Percentiles rank a stretch among this genome's conserved stretches.
Evolutionary conservation across 495 filamentous ascomycete genomes (phyloP).

Genomic region (Platismatia glauca): DNA sequence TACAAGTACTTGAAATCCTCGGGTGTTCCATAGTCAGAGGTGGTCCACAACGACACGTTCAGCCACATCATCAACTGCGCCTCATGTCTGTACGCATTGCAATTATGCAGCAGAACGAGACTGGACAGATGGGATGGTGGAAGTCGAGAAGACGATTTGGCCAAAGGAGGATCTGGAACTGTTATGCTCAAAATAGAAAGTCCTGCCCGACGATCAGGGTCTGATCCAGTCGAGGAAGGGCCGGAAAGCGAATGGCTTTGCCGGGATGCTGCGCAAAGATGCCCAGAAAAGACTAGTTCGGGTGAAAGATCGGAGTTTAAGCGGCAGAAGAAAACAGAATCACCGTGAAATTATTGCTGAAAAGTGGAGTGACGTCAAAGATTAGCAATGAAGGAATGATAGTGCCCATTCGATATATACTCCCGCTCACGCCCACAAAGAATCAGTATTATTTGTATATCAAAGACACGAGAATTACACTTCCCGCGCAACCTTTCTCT

Average conservation of each 20-base stretch:
- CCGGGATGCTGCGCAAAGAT: neutral
- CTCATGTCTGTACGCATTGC: neutral
- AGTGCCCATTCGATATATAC: too few relatives aligned
- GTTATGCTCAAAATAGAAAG: conserved; percentile 13
- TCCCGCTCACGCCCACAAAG: too few relatives aligned
- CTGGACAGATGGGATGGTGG: too few relatives aligned
- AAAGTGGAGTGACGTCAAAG: neutral
- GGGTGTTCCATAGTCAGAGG: neutral
- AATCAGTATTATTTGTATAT: too few relatives aligned
- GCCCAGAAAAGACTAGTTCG: too few relatives aligned
- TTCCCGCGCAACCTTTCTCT: too few relatives aligned
- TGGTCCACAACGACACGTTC: neutral
- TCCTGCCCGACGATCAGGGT: conserved; percentile 12
- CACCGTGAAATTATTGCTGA: too few relatives aligned
- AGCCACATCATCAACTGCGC: conserved; percentile 15
- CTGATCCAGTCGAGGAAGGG: neutral
- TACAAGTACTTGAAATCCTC: neutral
- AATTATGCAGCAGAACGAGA: neutral
- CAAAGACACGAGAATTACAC: too few relatives aligned
- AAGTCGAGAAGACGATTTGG: neutral
- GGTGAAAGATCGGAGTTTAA: neutral
- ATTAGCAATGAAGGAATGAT: neutral
- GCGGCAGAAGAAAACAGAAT: neutral
- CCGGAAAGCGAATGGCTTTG: neutral
- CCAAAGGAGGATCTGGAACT: neutral